Conservation (phyloP, 139 green algal genomes). For the Tetraselmis striata region DNA sequence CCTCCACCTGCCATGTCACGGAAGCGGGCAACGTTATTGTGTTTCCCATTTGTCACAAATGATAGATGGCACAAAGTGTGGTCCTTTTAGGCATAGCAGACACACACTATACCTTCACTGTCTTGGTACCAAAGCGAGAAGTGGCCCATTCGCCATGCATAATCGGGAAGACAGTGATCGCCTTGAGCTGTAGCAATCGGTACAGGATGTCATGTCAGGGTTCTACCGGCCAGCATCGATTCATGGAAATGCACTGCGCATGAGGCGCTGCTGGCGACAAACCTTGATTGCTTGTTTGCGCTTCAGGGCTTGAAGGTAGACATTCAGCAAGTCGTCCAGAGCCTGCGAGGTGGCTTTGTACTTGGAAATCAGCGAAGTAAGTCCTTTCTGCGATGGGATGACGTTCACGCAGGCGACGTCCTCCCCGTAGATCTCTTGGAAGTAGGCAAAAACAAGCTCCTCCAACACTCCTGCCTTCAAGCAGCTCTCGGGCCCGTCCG, state of each 20-base stretch:
- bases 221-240: too few relatives aligned
- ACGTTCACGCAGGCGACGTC: neutral
- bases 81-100: too few relatives aligned
- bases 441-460: neutral
- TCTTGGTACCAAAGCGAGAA: neutral
- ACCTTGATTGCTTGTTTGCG: neutral
- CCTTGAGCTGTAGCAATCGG: neutral
- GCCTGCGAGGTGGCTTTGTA: neutral
- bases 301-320: neutral
- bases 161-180: neutral
- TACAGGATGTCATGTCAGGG: too few relatives aligned
- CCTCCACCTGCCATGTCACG: neutral
- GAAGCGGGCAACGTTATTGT: too few relatives aligned
- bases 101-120: neutral
- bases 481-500: neutral
- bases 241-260: too few relatives aligned
- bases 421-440: neutral
- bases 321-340: neutral
- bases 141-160: neutral
- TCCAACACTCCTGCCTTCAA: neutral
- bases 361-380: neutral
- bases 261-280: too few relatives aligned
- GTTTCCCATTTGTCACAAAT: too few relatives aligned
- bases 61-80: too few relatives aligned
- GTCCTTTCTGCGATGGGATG: neutral